Percentiles rank a stretch among this genome's conserved stretches.
These are phyloP conservation scores for Lachnum nothofagi DNA, from an alignment of 2,329 filamentous ascomycete species.

Conservation along the genomic window DNA sequence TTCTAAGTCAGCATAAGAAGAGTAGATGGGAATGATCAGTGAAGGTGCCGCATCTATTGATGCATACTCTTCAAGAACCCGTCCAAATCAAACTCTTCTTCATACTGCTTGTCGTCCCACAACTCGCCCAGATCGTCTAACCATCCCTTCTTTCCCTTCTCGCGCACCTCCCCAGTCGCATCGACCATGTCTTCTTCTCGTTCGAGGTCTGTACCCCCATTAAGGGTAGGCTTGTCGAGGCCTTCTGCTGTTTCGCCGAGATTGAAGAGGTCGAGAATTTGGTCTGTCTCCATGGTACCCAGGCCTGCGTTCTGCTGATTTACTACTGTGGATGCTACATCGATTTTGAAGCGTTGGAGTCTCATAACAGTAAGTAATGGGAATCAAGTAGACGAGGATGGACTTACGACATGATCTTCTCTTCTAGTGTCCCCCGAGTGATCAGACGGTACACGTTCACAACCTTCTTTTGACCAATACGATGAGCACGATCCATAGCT, in stretches of 20 bases:
- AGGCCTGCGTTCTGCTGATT: constrained; percentile 98
- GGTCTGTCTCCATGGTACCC: constrained; percentile 91
- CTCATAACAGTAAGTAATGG: constrained; percentile 39
- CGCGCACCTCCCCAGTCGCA: constrained; percentile 83
- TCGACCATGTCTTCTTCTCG: constrained; percentile 86
- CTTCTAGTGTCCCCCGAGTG: constrained; percentile 89
- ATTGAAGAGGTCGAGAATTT: constrained; percentile 94
- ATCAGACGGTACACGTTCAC: constrained; percentile 98
- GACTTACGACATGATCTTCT: constrained; percentile 84
- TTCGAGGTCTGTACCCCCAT: constrained; percentile 50
- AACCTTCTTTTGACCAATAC: constrained; percentile 99
- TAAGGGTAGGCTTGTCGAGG: constrained; percentile 53
- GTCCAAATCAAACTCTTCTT: constrained; percentile 95
- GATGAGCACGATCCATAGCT: constrained; percentile 96
- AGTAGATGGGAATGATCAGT: background rate
- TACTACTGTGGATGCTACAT: constrained; percentile 94
- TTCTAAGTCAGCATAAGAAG: background rate
- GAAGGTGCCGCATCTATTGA: background rate
- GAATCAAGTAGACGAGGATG: constrained; percentile 18
- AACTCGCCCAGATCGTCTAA: constrained; percentile 90
- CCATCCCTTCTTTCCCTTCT: constrained; percentile 95
- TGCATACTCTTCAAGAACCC: constrained; percentile 95
- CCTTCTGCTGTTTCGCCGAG: constrained; percentile 72
- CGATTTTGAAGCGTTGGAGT: constrained; percentile 98
- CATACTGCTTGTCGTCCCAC: constrained; percentile 96